Evolutionary conservation across 495 filamentous ascomycete species (phyloP).

Genomic region (Aspergillus wentii): DNA sequence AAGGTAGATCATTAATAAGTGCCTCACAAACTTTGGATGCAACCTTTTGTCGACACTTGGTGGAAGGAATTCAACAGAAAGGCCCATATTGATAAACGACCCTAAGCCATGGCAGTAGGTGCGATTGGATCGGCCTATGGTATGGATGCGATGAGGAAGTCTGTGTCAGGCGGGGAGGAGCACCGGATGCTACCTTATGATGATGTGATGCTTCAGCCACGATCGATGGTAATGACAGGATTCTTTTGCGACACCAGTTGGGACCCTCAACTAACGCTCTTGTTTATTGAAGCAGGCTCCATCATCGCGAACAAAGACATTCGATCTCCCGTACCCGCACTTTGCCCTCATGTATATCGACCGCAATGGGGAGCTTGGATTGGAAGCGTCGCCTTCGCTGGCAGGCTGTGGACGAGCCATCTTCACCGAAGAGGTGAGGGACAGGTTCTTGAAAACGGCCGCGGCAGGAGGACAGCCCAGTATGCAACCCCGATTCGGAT

Average conservation of each 20-base stretch:
- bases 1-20: too few relatives aligned
- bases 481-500: slow-evolving; percentile 21
- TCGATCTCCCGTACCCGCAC: slow-evolving; percentile 28
- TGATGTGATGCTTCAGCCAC: slow-evolving; percentile 16
- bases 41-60: too few relatives aligned
- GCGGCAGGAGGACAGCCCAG: slow-evolving; percentile 14
- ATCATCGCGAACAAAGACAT: slow-evolving; percentile 7
- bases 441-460: slow-evolving; percentile 30
- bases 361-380: slow-evolving; percentile 28
- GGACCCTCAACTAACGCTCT: too few relatives aligned
- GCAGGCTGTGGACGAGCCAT: slow-evolving; percentile 29
- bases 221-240: slow-evolving; percentile 10
- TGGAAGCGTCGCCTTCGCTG: slow-evolving; percentile 31
- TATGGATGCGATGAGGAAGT: slow-evolving; percentile 13
- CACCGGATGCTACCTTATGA: slow-evolving; percentile 13
- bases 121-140: slow-evolving; percentile 12
- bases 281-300: not conserved
- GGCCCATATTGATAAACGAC: too few relatives aligned
- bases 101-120: too few relatives aligned
- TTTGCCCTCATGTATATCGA: slow-evolving; percentile 39
- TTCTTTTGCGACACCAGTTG: too few relatives aligned
- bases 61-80: too few relatives aligned
- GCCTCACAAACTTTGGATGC: too few relatives aligned
- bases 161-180: slow-evolving; percentile 6
- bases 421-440: slow-evolving; percentile 36